Base-by-base conservation (phyloP, 495 filamentous ascomycete genomes). In the Eremomyces bilateralis region DNA sequence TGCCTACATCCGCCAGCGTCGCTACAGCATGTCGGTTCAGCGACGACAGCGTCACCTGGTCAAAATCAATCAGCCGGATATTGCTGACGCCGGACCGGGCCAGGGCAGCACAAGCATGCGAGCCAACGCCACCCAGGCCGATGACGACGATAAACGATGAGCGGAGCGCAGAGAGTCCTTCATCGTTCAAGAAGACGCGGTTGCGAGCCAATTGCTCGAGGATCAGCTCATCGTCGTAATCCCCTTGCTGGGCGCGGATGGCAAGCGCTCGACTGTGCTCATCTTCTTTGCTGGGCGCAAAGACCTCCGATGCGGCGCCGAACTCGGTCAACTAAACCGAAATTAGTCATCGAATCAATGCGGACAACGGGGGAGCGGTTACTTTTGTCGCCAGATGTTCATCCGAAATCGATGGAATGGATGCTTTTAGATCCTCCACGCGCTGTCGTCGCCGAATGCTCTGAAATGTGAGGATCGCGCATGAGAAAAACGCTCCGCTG, bases 181-280 rank as follows among this genome's bases (percentile, higher is more conserved):
- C 70, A 34, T 80, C 71, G 11, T 64, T 78, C 5, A 99, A 73
- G 55, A 99, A 99, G 5, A 85, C 80, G 29, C 80, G 70, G 57
- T 93, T 99, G 21, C 88, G 79, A 5, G 84, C 81, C 1, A 99
- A 73, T 52, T 99, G 88, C 60, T 99, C 88, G 40, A 88, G 68
- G 42, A 95, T 90, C 25, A 99, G 61, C 37, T 84, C 76, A 51
- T 94, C 79, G 59, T 94, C 81, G 49, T 88, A 95, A 53, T 93
- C 82, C 19, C 88, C 88, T 33, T 68, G 62, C 35, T 80, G 73
- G 6, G 83, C 88, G 46, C 81, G 68, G 20, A 67, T 63, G 21
- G 85, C 84, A 21, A 95, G 67, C 21, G 69, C 63, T 24, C 70
- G 65, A 54, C 71, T 74, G 46, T 73, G 67, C 42, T 78, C 64